Conservation (phyloP, 495 filamentous ascomycete genomes). For the Cercophora samala region DNA sequence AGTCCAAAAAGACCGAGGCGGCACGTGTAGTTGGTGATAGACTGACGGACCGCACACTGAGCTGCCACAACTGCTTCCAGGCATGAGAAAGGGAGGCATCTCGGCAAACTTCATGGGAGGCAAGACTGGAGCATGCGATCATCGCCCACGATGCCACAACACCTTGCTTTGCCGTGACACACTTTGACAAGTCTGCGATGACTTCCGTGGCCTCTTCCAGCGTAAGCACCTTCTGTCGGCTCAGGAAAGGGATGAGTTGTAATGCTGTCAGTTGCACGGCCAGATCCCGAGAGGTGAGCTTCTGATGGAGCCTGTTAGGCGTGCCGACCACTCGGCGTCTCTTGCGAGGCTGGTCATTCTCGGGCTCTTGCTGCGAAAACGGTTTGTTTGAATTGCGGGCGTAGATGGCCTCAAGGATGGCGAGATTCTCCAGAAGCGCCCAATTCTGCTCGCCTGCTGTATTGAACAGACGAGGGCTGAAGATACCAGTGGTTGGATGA, state of each 20-base stretch:
- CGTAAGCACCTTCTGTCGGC: conserved; percentile 38
- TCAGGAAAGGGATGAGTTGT: conserved; percentile 74
- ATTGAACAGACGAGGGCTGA: conserved; percentile 49
- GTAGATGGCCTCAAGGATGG: conserved; percentile 47
- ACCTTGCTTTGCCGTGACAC: conserved; percentile 38
- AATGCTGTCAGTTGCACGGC: conserved; percentile 62
- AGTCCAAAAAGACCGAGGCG: conserved; percentile 71
- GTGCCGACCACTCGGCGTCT: conserved; percentile 56
- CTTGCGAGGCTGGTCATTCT: conserved; percentile 55
- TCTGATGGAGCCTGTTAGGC: conserved; percentile 60
- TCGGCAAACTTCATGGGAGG: conserved; percentile 17
- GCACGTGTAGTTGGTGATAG: conserved; percentile 69
- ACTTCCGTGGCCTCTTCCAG: conserved; percentile 41
- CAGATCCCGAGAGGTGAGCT: conserved; percentile 53
- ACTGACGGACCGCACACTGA: conserved; percentile 65
- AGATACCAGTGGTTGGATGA: conserved; percentile 37
- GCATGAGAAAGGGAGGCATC: conserved; percentile 28
- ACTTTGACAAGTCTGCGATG: conserved; percentile 35
- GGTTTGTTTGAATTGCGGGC: conserved; percentile 32
- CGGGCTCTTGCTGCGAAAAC: conserved; percentile 22
- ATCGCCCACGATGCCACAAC: conserved; percentile 51
- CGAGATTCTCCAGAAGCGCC: conserved; percentile 50
- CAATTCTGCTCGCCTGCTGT: conserved; percentile 51
- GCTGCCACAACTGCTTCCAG: conserved; percentile 76
- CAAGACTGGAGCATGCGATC: conserved; percentile 51